Percentiles rank a stretch among this genome's conserved stretches.
Evolutionary conservation across 495 filamentous ascomycete genomes (phyloP).

Genomic region (Jackrogersella multiformis): DNA sequence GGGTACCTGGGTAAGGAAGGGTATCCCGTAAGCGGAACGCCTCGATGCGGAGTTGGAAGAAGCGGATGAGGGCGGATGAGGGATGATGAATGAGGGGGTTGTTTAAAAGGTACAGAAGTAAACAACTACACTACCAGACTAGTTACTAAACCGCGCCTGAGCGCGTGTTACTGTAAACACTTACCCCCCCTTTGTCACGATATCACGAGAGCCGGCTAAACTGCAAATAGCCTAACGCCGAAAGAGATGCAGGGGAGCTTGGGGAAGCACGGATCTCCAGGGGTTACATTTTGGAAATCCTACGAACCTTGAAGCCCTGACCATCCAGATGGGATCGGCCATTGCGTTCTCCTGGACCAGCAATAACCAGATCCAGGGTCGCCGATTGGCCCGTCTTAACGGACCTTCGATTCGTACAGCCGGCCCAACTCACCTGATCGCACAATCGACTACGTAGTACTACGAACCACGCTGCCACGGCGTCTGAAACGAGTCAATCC

Average conservation of each 20-base stretch:
- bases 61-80: background rate
- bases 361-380: slow-evolving; percentile 24
- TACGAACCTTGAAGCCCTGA: slow-evolving; percentile 26
- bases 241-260: slow-evolving; percentile 14
- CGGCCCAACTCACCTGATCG: slow-evolving; percentile 36
- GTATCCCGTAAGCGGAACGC: slow-evolving; percentile 18
- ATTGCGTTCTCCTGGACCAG: slow-evolving; percentile 31
- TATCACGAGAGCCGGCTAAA: slow-evolving; percentile 41
- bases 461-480: slow-evolving; percentile 17
- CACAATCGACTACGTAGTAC: background rate
- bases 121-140: too few species aligned
- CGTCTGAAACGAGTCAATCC: slow-evolving; percentile 38
- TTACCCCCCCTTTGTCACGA: slow-evolving; percentile 30
- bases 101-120: slow-evolving; percentile 41
- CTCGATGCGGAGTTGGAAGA: slow-evolving; percentile 38
- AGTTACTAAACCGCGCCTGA: slow-evolving; percentile 31
- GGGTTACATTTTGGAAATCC: slow-evolving; percentile 39
- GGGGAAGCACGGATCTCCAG: slow-evolving; percentile 36
- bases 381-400: slow-evolving; percentile 32
- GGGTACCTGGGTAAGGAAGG: background rate
- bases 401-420: slow-evolving; percentile 38
- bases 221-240: slow-evolving; percentile 31
- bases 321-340: slow-evolving; percentile 34
- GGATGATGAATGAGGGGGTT: slow-evolving; percentile 14
- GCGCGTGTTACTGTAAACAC: slow-evolving; percentile 43